Base-by-base conservation (phyloP, 306 rosid genomes). In the cucumber (Cucumis sativus) region DNA sequence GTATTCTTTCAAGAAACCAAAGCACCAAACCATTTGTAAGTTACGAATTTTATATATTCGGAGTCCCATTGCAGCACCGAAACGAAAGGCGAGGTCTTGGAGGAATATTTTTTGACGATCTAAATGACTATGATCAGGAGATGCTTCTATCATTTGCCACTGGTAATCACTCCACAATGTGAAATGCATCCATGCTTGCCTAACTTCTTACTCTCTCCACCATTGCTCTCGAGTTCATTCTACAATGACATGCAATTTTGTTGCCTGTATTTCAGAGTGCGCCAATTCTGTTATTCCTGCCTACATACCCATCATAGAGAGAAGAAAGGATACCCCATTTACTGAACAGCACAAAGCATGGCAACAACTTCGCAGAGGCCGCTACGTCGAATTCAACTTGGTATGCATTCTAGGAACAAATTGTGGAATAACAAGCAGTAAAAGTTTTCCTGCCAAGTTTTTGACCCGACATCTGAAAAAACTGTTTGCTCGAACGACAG, bases 71-170 rank as follows among this genome's bases (percentile, higher is more conserved):
- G 82, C 91, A 95, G 97, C 98, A 92, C 86, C 96, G 98, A 72
- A 91, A 64, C 35, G 97, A 95, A 87, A 89, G 98, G 80, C 85
- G 98, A 75, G 98, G 98, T 13, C 97, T 95, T 77, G 98, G 98
- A 68, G 98, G 98, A 79, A 92, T 95, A 81, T 95, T 92, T 89
- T 95, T 95, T 62, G 97, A 95, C 55, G 98, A 95, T 87, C 84
- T 95, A 68, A 95, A 95, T 79, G 93, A 92, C 85, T 89, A 90
- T 84, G 97, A 95, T 80, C 98, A 90, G 86, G 98, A 92, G 91
- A 95, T 95, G 97, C 97, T 95, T 59, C 97, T 95, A 81, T 85
- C 98, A 70, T 95, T 95, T 83, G 90, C 98, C 74, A 92, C 93
- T 10, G 97, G 98, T 95, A 88, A 85, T 82, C 84, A 25, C 68